Conservation (phyloP, 2,329 filamentous ascomycete species). For the Sclerotinia borealis region DNA sequence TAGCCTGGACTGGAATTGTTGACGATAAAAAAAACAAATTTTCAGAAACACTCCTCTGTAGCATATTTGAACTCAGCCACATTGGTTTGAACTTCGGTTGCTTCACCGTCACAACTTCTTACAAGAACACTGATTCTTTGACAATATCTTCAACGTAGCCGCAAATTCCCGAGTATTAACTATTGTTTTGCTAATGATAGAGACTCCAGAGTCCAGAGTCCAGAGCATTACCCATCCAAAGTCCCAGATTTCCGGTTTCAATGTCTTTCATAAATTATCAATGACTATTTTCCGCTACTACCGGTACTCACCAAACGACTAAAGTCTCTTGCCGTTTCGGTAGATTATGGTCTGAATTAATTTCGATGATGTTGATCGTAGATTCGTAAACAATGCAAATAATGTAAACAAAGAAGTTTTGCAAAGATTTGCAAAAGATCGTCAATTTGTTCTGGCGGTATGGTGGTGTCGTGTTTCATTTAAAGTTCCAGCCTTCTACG, state of each 20-base stretch:
- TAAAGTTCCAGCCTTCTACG: neutral
- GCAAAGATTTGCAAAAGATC: neutral
- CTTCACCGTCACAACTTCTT: neutral
- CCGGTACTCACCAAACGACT: neutral
- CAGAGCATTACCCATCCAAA: neutral
- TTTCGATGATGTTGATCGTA: neutral
- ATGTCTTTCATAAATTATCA: neutral
- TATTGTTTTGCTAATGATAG: neutral
- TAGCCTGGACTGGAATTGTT: neutral
- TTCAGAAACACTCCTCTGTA: constrained; percentile 8
- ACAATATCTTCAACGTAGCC: neutral
- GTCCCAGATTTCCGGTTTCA: neutral
- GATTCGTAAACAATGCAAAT: neutral
- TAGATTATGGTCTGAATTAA: neutral
- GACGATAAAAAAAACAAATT: neutral
- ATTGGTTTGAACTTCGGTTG: neutral
- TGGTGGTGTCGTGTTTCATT: neutral
- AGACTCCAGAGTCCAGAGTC: no score
- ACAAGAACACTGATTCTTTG: neutral
- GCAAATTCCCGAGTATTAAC: neutral
- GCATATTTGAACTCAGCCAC: constrained; percentile 1
- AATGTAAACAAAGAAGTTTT: neutral
- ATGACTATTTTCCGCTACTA: neutral
- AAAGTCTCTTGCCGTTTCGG: neutral
- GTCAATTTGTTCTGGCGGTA: no score